Evolutionary conservation across 2,329 filamentous ascomycete genomes (phyloP).

Genomic region (Camillea tinctor): DNA sequence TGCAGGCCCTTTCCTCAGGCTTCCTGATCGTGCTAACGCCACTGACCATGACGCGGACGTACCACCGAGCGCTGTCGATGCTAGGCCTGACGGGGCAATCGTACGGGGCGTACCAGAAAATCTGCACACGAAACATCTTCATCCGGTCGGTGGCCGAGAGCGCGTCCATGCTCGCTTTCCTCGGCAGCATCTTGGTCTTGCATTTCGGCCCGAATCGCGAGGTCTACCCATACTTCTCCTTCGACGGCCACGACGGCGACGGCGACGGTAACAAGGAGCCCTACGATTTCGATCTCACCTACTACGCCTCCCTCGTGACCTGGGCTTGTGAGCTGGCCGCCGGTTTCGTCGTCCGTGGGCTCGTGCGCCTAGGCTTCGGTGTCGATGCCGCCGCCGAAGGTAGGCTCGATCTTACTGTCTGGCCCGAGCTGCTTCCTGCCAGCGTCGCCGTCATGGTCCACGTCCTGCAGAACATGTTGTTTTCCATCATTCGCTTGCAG

Average conservation of each 20-base stretch:
- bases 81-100: conserved; percentile 57
- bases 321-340: conserved; percentile 67
- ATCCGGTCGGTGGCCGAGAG: conserved; percentile 67
- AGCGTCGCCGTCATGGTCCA: conserved; percentile 65
- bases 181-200: conserved; percentile 63
- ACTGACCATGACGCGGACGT: conserved; percentile 59
- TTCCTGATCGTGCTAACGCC: conserved; percentile 63
- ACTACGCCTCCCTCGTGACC: conserved; percentile 61
- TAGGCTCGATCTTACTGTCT: conserved; percentile 61
- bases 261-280: conserved; percentile 36
- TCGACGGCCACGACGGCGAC: conserved; percentile 47
- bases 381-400: conserved; percentile 65
- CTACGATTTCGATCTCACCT: conserved; percentile 64
- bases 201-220: conserved; percentile 67
- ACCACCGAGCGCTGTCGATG: conserved; percentile 54
- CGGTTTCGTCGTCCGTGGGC: conserved; percentile 56
- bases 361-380: conserved; percentile 58
- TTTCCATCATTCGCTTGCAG: conserved; percentile 64
- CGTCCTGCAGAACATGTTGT: conserved; percentile 70
- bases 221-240: conserved; percentile 69
- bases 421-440: conserved; percentile 66
- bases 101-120: conserved; percentile 64
- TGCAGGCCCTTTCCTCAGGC: conserved; percentile 63
- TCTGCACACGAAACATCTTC: conserved; percentile 65
- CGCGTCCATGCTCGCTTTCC: conserved; percentile 65